Base-by-base conservation (phyloP, 106 monocot species). In the Xerophyta viscosa region DNA sequence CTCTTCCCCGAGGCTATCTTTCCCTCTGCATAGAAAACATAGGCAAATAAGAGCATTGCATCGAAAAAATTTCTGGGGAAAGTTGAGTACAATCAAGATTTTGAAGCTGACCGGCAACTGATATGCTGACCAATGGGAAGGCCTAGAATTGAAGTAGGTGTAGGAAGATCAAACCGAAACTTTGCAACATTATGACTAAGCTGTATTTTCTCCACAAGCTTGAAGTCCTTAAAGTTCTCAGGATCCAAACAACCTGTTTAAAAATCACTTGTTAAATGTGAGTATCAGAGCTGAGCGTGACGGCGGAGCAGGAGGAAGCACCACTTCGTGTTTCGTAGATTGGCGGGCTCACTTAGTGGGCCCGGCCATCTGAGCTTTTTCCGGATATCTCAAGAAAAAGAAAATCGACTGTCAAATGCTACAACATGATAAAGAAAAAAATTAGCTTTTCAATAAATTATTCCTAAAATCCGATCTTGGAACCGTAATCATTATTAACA, bases 121-220 rank as follows among this genome's bases (percentile, higher is more conserved):
- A 98, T 98, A 69, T 98, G 98, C 48, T 98, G 89, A 10, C 98
- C 98, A 69, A 98, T 90, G 3, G 98, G 98, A 52, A 98, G 89
- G 50, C 96, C 96, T 30, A 96, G 51, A 6, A 89, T 68, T 37
- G 96, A 78, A 15, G 84, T 74, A 10, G 86, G 77, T 1, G 67
- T 67, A 4, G 82, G 86, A 46, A 98, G 85, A 33, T 68, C 76
- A 66, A 98, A 98, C 43, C 52, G 37, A 54, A 98, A 98, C 63
- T 79, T 90, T n/a, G 89, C 98, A 59, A 98, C 98, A 62, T 98
- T 98, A 57, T 90, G 98, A 52, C 98, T 98, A 13, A 90, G 63
- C 49, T 98, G 89, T 48, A 58, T 89, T 50, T 60, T 57, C 9
- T 90, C 90, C 24, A 98, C 90, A 20, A 98, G 82, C 51, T 98